Evolutionary conservation across 441 rosid species (phyloP).

Genomic region (Capsella rubella): DNA sequence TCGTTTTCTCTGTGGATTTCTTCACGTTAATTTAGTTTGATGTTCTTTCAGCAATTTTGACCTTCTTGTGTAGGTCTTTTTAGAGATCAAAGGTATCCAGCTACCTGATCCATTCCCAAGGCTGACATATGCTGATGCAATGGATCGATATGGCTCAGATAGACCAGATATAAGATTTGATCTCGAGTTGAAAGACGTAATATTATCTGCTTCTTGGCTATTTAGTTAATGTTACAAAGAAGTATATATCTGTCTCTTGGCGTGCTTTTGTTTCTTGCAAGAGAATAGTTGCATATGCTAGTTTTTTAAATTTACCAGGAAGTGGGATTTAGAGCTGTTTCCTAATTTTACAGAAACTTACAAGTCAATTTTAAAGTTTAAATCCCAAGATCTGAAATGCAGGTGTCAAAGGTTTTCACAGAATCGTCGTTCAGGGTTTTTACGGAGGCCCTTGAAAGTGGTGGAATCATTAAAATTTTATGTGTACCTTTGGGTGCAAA

Average conservation of each 20-base stretch:
- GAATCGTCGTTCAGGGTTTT: conserved; percentile 83
- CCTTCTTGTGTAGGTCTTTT: conserved; percentile 68
- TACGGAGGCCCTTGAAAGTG: conserved; percentile 67
- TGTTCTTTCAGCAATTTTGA: conserved; percentile 19
- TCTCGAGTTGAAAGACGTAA: conserved; percentile 93
- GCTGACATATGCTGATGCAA: conserved; percentile 91
- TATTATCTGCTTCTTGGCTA: conserved; percentile 32
- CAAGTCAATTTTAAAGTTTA: conserved; percentile 4
- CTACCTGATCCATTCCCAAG: conserved; percentile 89
- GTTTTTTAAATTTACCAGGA: background rate
- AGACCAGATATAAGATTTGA: conserved; percentile 93
- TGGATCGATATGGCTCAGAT: conserved; percentile 91
- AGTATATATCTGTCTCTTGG: conserved; percentile 8
- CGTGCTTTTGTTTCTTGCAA: conserved; percentile 23
- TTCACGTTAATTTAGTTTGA: conserved; percentile 17
- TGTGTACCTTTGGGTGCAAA: conserved; percentile 86
- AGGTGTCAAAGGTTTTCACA: conserved; percentile 80
- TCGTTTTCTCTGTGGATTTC: conserved; percentile 7
- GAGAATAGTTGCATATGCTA: background rate
- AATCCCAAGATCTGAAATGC: conserved; percentile 44
- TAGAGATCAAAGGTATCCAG: conserved; percentile 78
- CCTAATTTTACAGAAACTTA: background rate
- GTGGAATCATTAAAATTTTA: conserved; percentile 76
- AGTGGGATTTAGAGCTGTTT: conserved; percentile 12
- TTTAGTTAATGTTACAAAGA: conserved; percentile 10